Percentiles rank a stretch among this genome's conserved stretches.
Evolutionary conservation across 257 asterid species (phyloP).

Genomic region (Solanum bukasovii): DNA sequence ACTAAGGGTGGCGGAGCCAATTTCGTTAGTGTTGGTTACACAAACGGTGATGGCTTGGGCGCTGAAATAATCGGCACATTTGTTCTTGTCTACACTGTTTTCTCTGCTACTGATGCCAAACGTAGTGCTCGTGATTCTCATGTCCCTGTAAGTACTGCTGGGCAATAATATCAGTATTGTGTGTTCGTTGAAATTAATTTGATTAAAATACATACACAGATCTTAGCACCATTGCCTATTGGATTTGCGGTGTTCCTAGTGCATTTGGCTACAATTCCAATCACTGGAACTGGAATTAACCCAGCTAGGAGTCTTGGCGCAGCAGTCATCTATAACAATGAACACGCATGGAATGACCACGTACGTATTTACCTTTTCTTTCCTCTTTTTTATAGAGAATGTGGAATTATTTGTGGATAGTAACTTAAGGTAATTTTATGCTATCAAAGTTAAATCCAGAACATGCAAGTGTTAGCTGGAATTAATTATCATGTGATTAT

Average conservation of each 20-base stretch:
- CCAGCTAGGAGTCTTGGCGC: constrained; percentile 34
- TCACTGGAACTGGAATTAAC: constrained; percentile 31
- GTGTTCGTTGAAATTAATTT: not conserved
- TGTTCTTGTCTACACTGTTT: constrained; percentile 33
- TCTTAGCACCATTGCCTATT: constrained; percentile 25
- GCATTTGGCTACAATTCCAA: constrained; percentile 26
- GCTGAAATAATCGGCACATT: constrained; percentile 31
- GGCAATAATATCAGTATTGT: not conserved
- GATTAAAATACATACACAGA: not conserved
- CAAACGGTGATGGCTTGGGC: constrained; percentile 29
- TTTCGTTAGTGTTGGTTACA: constrained; percentile 16
- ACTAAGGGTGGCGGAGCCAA: constrained; percentile 27
- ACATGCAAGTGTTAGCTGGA: not conserved
- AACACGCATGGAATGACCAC: constrained; percentile 22
- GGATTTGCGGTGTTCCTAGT: constrained; percentile 34
- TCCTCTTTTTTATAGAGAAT: not conserved
- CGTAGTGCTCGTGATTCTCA: constrained; percentile 34
- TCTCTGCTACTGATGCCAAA: constrained; percentile 32
- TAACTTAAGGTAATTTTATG: not conserved
- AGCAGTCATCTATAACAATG: constrained; percentile 20
- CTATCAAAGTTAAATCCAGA: not conserved
- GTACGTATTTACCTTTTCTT: not conserved
- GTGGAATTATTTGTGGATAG: too few species aligned
- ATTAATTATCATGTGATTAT: not conserved
- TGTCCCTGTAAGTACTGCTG: constrained; percentile 20